A percentile compares a stretch with the other conserved stretches of the same genome.
These are phyloP conservation scores for Pseudonitzschia delicatissima DNA, from an alignment of 108 stramenopile species.

Conservation along the genomic window DNA sequence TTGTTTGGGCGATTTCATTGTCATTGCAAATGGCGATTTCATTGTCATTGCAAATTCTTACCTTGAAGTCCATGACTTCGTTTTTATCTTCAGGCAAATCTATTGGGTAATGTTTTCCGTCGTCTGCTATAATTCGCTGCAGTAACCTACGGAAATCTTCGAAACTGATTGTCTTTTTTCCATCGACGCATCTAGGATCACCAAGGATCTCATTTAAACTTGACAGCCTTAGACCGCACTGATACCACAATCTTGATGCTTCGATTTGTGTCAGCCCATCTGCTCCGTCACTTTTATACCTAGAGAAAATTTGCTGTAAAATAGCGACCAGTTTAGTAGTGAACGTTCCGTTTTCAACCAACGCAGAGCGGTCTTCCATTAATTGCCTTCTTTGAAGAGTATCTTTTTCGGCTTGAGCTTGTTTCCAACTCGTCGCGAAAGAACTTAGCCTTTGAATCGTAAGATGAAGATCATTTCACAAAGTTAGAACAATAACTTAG, in stretches of 20 bases:
- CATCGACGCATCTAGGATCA: neutral
- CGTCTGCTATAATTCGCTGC: constrained; percentile 18
- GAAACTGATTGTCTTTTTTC: constrained; percentile 14
- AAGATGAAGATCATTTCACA: neutral
- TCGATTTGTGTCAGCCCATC: constrained; percentile 12
- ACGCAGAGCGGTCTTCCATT: neutral
- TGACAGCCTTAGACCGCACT: constrained; percentile 37
- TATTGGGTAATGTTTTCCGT: constrained; percentile 1
- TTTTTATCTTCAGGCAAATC: neutral
- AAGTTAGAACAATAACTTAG: neutral
- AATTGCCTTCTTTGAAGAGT: constrained; percentile 18
- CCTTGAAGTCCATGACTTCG: neutral
- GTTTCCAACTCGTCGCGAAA: constrained; percentile 17
- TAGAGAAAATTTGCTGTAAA: constrained; percentile 31
- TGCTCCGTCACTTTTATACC: constrained; percentile 14
- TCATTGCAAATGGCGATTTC: neutral
- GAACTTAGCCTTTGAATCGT: neutral
- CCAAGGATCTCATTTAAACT: constrained; percentile 19
- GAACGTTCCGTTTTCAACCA: constrained; percentile 23
- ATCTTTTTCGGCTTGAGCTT: constrained; percentile 12
- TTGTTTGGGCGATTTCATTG: no score
- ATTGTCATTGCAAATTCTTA: neutral
- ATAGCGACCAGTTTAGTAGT: constrained; percentile 15
- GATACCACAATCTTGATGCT: constrained; percentile 51
- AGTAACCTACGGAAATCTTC: constrained; percentile 22